Conservation (phyloP, 1,284 basidiomycete genomes). For the Ceratobasidium papillatum region DNA sequence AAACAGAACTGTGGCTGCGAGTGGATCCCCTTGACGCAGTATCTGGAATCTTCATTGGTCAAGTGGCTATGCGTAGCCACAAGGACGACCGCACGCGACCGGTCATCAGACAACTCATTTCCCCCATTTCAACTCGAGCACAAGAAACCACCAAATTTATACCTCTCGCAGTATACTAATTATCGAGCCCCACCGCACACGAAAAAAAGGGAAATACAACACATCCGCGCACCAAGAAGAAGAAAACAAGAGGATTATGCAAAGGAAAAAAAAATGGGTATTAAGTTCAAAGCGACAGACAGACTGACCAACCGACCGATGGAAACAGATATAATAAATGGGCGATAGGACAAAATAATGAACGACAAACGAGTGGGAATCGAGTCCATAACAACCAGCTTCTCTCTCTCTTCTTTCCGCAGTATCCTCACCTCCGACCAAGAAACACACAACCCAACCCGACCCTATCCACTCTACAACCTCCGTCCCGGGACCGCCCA, state of each 20-base stretch:
- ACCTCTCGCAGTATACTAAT: too few relatives aligned
- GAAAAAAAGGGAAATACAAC: neutral
- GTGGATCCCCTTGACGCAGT: too few relatives aligned
- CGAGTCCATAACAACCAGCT: neutral
- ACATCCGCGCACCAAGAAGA: neutral
- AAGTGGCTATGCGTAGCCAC: too few relatives aligned
- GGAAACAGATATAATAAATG: neutral
- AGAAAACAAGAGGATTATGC: neutral
- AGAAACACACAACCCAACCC: neutral
- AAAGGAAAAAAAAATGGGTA: slow-evolving; percentile 16
- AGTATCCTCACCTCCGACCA: neutral
- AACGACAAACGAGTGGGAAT: neutral
- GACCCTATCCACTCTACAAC: slow-evolving; percentile 16
- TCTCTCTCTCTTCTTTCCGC: neutral
- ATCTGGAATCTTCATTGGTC: too few relatives aligned
- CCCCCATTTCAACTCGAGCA: too few relatives aligned
- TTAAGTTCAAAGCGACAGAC: neutral
- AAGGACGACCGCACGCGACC: too few relatives aligned
- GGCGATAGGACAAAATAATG: neutral
- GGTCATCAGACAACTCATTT: too few relatives aligned
- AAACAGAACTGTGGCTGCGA: too few relatives aligned
- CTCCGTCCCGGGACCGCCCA: slow-evolving; percentile 83
- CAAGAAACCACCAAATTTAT: too few relatives aligned
- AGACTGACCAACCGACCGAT: neutral
- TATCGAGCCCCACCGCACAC: too few relatives aligned